Percentiles rank a stretch among this genome's conserved stretches.
phyloP scores from a whole-genome alignment of 768 basidiomycete species.

The Leccinum rimulosum region DNA sequence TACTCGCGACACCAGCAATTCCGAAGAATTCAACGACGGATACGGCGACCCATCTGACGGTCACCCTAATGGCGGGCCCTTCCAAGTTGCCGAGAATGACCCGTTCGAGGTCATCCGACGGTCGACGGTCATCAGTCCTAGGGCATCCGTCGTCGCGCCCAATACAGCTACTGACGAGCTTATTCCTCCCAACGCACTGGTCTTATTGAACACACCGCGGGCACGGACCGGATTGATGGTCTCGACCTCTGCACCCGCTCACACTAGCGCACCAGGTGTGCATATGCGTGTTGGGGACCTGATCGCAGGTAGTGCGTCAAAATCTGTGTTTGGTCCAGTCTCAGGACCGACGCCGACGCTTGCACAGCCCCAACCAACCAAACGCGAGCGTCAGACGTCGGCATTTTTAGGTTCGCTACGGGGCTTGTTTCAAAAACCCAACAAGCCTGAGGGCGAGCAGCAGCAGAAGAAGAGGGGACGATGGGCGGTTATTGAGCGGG shows the following conservation, averaged over 20 bases:
- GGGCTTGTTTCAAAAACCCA: constrained; percentile 27
- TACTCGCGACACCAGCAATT: neutral
- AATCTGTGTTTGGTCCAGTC: neutral
- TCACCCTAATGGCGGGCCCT: constrained; percentile 6
- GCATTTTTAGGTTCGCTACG: constrained; percentile 27
- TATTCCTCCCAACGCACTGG: neutral
- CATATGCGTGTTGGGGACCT: neutral
- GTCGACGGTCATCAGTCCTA: constrained; percentile 1
- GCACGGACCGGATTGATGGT: neutral
- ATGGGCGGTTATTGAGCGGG: constrained; percentile 8
- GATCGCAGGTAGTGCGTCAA: neutral
- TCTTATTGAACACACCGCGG: neutral
- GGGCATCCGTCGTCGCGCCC: neutral
- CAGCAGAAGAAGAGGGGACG: neutral
- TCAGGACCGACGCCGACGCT: neutral
- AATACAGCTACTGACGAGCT: neutral
- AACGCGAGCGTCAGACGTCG: constrained; percentile 23
- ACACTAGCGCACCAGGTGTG: constrained; percentile 1
- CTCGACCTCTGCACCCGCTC: neutral
- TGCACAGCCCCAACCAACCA: neutral
- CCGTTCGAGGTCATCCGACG: constrained; percentile 20
- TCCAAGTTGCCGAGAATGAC: constrained; percentile 27
- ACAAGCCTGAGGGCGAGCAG: neutral
- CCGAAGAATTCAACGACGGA: constrained; percentile 19
- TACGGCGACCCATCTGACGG: constrained; percentile 2